These are phyloP conservation scores for Phytophthora macrochlamydospora DNA, from an alignment of 352 stramenopile species.

Conservation along the genomic window DNA sequence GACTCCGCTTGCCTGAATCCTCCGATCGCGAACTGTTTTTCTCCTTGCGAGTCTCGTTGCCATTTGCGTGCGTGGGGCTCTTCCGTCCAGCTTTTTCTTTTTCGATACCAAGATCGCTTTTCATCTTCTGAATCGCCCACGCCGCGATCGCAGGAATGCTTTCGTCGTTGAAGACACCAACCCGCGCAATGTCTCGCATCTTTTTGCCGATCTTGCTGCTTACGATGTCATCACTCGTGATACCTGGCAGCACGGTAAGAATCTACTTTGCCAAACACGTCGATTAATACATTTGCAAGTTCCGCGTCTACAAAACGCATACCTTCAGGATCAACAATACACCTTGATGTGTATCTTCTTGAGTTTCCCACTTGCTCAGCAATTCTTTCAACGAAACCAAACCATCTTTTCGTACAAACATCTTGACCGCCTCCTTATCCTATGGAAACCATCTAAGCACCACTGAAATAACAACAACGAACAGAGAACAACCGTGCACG, in stretches of 20 bases:
- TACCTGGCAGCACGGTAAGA: constrained; percentile 59
- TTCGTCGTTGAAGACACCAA: constrained; percentile 23
- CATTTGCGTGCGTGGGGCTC: constrained; percentile 3
- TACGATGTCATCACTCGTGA: constrained; percentile 48
- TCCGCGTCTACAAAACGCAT: background rate
- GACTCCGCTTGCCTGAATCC: constrained; percentile 13
- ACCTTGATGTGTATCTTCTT: constrained; percentile 53
- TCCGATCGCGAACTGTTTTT: constrained; percentile 12
- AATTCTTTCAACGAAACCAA: constrained; percentile 49
- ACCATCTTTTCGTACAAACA: constrained; percentile 61
- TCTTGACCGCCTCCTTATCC: constrained; percentile 53
- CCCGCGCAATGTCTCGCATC: constrained; percentile 47
- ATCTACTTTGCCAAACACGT: constrained; percentile 29
- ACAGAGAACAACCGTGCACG: constrained; percentile 1
- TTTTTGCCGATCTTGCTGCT: constrained; percentile 63
- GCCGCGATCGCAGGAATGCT: constrained; percentile 47
- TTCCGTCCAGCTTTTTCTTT: constrained; percentile 15
- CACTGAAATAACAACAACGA: constrained; percentile 3
- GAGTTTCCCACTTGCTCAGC: constrained; percentile 50
- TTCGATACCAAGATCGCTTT: constrained; percentile 29
- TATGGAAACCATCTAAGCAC: constrained; percentile 14
- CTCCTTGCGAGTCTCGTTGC: constrained; percentile 11
- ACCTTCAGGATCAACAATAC: constrained; percentile 75
- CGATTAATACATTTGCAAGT: background rate
- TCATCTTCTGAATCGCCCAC: constrained; percentile 71